phyloP scores from a whole-genome alignment of 306 rosid genomes.

The Oemleria cerasiformis region DNA sequence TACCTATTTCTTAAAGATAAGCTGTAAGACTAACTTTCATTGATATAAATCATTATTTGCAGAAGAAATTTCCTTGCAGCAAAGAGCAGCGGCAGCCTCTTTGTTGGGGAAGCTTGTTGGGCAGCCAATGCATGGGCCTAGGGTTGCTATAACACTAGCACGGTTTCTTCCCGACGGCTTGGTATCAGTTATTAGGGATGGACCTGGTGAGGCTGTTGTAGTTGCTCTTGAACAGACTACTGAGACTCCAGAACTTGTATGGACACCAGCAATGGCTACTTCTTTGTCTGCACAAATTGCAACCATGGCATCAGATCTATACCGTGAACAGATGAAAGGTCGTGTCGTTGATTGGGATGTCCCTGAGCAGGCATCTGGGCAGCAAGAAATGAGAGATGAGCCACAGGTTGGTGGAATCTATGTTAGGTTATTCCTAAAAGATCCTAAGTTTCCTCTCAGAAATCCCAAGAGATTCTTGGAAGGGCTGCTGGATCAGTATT shows the following conservation, averaged over 20 bases:
- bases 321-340: slow-evolving; percentile 90
- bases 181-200: slow-evolving; percentile 93
- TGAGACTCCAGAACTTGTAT: slow-evolving; percentile 98
- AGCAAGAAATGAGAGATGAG: slow-evolving; percentile 99
- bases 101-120: slow-evolving; percentile 95
- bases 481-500: slow-evolving; percentile 93
- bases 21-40: slow-evolving; percentile 17
- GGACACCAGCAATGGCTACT: slow-evolving; percentile 99
- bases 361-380: slow-evolving; percentile 95
- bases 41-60: slow-evolving; percentile 30
- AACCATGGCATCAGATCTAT: slow-evolving; percentile 86
- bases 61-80: slow-evolving; percentile 93
- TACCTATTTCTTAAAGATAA: slow-evolving; percentile 10
- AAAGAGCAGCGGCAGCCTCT: slow-evolving; percentile 95
- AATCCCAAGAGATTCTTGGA: slow-evolving; percentile 99
- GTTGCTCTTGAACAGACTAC: slow-evolving; percentile 86
- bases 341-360: slow-evolving; percentile 98
- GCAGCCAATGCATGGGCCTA: slow-evolving; percentile 99
- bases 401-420: slow-evolving; percentile 99
- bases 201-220: slow-evolving; percentile 98
- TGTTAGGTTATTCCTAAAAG: slow-evolving; percentile 89
- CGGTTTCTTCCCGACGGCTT: slow-evolving; percentile 98
- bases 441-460: slow-evolving; percentile 96
- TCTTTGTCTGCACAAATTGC: slow-evolving; percentile 93
- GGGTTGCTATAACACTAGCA: slow-evolving; percentile 91